These are phyloP conservation scores for Glarea lozoyensis DNA, from an alignment of 495 filamentous ascomycete genomes.

Conservation along the genomic window DNA sequence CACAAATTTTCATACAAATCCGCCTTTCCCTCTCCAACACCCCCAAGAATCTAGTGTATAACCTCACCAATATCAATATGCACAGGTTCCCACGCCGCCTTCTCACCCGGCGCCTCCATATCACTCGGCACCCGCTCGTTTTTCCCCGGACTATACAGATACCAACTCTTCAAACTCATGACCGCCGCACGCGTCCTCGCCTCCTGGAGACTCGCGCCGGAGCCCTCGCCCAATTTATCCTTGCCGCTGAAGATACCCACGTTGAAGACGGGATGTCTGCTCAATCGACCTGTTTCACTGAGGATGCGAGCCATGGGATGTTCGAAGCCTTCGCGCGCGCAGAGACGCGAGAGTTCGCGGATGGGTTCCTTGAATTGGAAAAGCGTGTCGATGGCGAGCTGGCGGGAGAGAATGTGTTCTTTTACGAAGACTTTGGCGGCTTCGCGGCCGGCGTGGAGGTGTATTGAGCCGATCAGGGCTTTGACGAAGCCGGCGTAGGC, in stretches of 20 bases:
- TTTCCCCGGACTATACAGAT: slow-evolving; percentile 74
- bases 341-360: slow-evolving; percentile 69
- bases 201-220: slow-evolving; percentile 63
- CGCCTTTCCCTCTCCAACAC: slow-evolving; percentile 5
- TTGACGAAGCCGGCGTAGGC: slow-evolving; percentile 62
- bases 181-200: slow-evolving; percentile 73
- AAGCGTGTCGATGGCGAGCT: slow-evolving; percentile 62
- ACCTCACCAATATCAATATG: slow-evolving; percentile 89
- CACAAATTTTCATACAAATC: slow-evolving; percentile 3
- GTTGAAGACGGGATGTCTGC: slow-evolving; percentile 81
- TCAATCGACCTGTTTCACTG: slow-evolving; percentile 77
- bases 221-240: slow-evolving; percentile 83
- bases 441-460: slow-evolving; percentile 65
- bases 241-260: slow-evolving; percentile 85
- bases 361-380: slow-evolving; percentile 80
- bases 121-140: slow-evolving; percentile 69
- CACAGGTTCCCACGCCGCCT: slow-evolving; percentile 69
- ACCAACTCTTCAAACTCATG: slow-evolving; percentile 84
- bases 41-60: slow-evolving; percentile 19
- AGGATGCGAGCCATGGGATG: slow-evolving; percentile 76
- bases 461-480: slow-evolving; percentile 74
- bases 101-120: slow-evolving; percentile 42
- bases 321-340: slow-evolving; percentile 82
- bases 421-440: slow-evolving; percentile 71
- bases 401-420: slow-evolving; percentile 71